Evolutionary conservation across 768 basidiomycete genomes (phyloP).

Genomic region (Psilocybe azurescens): DNA sequence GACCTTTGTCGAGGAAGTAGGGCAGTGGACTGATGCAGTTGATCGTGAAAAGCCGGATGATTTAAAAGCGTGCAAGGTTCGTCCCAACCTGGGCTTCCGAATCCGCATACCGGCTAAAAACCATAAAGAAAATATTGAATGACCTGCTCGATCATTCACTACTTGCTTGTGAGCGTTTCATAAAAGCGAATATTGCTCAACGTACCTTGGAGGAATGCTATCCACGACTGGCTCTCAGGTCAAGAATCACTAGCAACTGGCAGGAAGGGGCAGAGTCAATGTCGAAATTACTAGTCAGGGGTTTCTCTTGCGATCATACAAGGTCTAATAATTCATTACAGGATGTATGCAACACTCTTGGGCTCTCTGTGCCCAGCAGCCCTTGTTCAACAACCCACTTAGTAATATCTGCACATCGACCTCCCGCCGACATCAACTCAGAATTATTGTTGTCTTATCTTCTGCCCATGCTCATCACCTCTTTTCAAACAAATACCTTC

Average conservation of each 20-base stretch:
- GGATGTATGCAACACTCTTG: slow-evolving; percentile 43
- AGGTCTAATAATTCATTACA: slow-evolving; percentile 19
- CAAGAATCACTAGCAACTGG: slow-evolving; percentile 38
- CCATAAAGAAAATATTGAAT: slow-evolving; percentile 24
- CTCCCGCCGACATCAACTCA: slow-evolving; percentile 18
- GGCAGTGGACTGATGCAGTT: slow-evolving; percentile 36
- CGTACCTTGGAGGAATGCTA: slow-evolving; percentile 49
- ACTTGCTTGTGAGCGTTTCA: slow-evolving; percentile 35
- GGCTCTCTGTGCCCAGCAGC: slow-evolving; percentile 18
- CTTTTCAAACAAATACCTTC: slow-evolving; percentile 56
- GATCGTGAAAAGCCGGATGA: slow-evolving; percentile 26
- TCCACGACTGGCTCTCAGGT: slow-evolving; percentile 47
- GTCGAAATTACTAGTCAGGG: slow-evolving; percentile 44
- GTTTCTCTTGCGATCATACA: neutral
- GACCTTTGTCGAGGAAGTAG: slow-evolving; percentile 29
- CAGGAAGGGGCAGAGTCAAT: slow-evolving; percentile 45
- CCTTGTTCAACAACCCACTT: slow-evolving; percentile 38
- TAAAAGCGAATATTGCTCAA: slow-evolving; percentile 51
- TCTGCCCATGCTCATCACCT: slow-evolving; percentile 48
- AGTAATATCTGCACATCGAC: slow-evolving; percentile 42
- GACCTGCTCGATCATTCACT: slow-evolving; percentile 23
- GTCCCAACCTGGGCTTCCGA: slow-evolving; percentile 7
- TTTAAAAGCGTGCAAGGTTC: slow-evolving; percentile 33
- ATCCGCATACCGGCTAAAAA: neutral
- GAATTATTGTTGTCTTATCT: slow-evolving; percentile 34